A percentile compares a stretch with the other conserved stretches of the same genome.
phyloP scores from a whole-genome alignment of 129 eudicot genomes.

The Flaveria trinervia region DNA sequence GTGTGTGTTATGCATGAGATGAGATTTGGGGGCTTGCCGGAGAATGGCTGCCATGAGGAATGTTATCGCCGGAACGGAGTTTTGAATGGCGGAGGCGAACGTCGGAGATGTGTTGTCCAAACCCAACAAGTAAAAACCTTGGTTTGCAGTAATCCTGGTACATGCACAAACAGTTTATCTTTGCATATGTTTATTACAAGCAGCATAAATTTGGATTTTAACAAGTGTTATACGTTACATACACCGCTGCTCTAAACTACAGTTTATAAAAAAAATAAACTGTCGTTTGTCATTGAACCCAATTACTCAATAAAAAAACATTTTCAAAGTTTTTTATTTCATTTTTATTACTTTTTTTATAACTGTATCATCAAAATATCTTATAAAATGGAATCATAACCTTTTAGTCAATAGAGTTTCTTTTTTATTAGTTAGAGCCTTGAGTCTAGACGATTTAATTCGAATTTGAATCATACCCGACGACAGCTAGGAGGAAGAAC shows the following conservation, averaged over 20 bases:
- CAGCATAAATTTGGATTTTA: no score
- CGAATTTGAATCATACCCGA: constrained; percentile 57
- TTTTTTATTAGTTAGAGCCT: neutral
- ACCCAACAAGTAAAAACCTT: constrained; percentile 91
- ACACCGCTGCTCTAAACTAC: no score
- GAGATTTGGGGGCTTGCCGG: constrained; percentile 47
- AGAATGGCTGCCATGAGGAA: constrained; percentile 83
- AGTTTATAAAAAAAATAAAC: no score
- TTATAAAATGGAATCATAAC: no score
- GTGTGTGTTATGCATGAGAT: neutral
- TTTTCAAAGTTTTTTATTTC: no score
- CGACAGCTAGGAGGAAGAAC: constrained; percentile 84
- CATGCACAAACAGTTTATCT: neutral
- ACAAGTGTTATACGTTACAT: no score
- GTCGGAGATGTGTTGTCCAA: constrained; percentile 93
- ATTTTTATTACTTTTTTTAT: no score
- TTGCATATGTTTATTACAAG: no score
- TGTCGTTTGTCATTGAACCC: no score
- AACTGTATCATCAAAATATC: no score
- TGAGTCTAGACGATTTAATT: neutral
- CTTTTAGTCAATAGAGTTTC: no score
- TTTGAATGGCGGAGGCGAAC: constrained; percentile 96
- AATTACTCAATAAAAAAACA: no score
- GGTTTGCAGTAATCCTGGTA: constrained; percentile 82
- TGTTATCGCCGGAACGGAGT: constrained; percentile 94